Conservation (phyloP, 2,329 filamentous ascomycete species). For the Ceratocystis smalleyi region DNA sequence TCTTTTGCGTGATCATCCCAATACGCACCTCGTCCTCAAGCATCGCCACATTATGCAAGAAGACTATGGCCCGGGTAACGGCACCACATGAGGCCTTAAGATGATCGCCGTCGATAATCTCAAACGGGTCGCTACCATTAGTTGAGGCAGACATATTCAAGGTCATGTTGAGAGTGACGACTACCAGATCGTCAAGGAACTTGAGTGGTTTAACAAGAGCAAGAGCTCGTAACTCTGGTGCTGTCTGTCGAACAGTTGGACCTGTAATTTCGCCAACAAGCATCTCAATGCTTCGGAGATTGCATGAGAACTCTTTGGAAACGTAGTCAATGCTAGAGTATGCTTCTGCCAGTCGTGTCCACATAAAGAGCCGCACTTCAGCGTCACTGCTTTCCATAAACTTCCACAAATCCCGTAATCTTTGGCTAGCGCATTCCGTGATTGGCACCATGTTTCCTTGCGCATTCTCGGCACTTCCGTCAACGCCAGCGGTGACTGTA, state of each 20-base stretch:
- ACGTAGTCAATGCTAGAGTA: constrained; percentile 72
- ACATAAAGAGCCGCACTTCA: constrained; percentile 71
- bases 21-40: constrained; percentile 77
- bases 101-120: constrained; percentile 70
- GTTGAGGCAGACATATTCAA: constrained; percentile 45
- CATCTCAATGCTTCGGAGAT: constrained; percentile 71
- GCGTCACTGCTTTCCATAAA: constrained; percentile 72
- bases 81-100: constrained; percentile 57
- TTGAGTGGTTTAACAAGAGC: constrained; percentile 63
- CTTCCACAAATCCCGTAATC: constrained; percentile 63
- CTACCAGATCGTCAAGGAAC: constrained; percentile 60
- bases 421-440: constrained; percentile 37
- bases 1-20: constrained; percentile 49
- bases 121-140: constrained; percentile 35
- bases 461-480: constrained; percentile 7
- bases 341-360: constrained; percentile 79
- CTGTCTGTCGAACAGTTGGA: constrained; percentile 47
- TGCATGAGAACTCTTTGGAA: constrained; percentile 78
- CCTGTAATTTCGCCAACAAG: constrained; percentile 47
- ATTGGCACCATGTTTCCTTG: constrained; percentile 27
- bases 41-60: constrained; percentile 65
- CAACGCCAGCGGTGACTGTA: background rate
- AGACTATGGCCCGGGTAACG: constrained; percentile 52
- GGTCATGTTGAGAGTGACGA: constrained; percentile 52
- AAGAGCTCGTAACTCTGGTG: constrained; percentile 49